phyloP scores from a whole-genome alignment of 129 eudicot species.

The Centella asiatica region DNA sequence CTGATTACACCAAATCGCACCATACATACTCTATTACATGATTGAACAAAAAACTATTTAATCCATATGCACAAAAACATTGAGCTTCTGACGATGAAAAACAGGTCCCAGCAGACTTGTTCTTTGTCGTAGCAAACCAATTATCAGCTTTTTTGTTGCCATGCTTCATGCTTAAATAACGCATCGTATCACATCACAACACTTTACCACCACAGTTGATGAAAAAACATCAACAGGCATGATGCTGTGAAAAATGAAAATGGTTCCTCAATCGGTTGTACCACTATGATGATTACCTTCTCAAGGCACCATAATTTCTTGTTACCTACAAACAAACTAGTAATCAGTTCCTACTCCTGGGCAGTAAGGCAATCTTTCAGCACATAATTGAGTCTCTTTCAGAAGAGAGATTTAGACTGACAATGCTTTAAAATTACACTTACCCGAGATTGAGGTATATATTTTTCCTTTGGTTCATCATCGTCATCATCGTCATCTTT shows the following conservation, averaged over 20 bases:
- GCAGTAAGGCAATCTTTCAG: neutral
- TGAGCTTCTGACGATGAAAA: too few species aligned
- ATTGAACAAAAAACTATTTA: too few species aligned
- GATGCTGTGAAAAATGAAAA: neutral
- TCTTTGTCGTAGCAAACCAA: too few species aligned
- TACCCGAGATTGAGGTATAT: conserved; percentile 72
- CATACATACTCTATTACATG: too few species aligned
- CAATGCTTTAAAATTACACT: conserved; percentile 2
- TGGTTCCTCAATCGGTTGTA: neutral
- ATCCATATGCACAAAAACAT: too few species aligned
- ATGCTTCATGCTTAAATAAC: too few species aligned
- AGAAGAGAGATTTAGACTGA: neutral
- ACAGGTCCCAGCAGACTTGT: too few species aligned
- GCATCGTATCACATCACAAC: too few species aligned
- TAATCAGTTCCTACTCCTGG: neutral
- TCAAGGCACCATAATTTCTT: conserved; percentile 75
- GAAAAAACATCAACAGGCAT: too few species aligned
- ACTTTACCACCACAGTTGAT: neutral
- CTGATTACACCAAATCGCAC: too few species aligned
- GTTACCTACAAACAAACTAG: conserved; percentile 44
- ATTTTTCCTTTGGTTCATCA: conserved; percentile 49
- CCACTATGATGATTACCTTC: conserved; percentile 26
- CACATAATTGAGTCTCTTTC: neutral
- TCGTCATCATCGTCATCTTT: conserved; percentile 77
- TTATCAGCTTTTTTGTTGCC: too few species aligned